These are phyloP conservation scores for Pythium phragmiticola DNA, from an alignment of 352 stramenopile species.

Conservation along the genomic window DNA sequence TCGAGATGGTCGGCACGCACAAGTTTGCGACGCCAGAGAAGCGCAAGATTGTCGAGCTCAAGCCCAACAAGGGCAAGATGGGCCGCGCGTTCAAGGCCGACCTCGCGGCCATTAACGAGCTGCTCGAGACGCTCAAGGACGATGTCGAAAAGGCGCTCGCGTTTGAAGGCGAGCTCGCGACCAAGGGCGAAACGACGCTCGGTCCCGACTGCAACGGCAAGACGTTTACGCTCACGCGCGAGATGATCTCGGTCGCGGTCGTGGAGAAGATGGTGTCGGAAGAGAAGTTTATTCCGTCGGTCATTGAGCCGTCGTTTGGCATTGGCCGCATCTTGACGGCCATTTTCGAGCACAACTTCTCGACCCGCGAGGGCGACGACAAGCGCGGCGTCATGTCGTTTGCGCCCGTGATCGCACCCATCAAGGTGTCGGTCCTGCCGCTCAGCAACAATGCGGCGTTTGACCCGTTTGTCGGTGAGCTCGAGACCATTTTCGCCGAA, in stretches of 20 bases:
- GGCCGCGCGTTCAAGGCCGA: conserved; percentile 97
- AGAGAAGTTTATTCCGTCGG: conserved; percentile 98
- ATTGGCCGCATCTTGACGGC: conserved; percentile 98
- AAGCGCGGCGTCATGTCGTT: conserved; percentile 98
- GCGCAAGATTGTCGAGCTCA: conserved; percentile 92
- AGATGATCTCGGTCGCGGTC: conserved; percentile 95
- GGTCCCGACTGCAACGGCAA: conserved; percentile 82
- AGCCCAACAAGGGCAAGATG: conserved; percentile 96
- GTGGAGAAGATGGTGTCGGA: conserved; percentile 96
- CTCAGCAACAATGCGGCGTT: conserved; percentile 90
- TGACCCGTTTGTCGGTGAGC: conserved; percentile 72
- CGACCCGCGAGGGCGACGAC: conserved; percentile 94
- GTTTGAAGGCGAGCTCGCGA: conserved; percentile 91
- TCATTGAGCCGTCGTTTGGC: conserved; percentile 99
- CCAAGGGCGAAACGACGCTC: conserved; percentile 88
- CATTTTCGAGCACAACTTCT: conserved; percentile 99
- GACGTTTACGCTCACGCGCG: conserved; percentile 91
- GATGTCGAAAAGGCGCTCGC: conserved; percentile 86
- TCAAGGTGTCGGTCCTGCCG: conserved; percentile 97
- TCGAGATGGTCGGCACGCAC: conserved; percentile 87
- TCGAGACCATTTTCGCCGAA: conserved; percentile 67
- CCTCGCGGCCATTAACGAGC: conserved; percentile 69
- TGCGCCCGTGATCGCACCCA: conserved; percentile 95
- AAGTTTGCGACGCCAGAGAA: conserved; percentile 93
- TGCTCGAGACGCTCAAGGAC: conserved; percentile 82